Conservation (phyloP, 176 grass and related monocot genomes). For the Rhipidocladum racemiflorum region DNA sequence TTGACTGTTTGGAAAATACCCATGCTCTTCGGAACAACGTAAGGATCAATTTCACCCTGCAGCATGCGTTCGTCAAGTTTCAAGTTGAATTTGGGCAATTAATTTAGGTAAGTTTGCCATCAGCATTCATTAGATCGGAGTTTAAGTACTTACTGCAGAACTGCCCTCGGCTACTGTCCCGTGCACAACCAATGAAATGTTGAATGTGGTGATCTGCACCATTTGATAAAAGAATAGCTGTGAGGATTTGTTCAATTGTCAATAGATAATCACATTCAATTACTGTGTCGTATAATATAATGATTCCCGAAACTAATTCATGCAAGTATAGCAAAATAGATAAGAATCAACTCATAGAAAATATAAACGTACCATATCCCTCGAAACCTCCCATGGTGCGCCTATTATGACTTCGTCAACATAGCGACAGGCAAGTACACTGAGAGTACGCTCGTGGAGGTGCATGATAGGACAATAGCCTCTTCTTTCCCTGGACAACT, state of each 20-base stretch:
- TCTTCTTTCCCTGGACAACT: conserved; percentile 67
- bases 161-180: conserved; percentile 65
- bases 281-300: background rate
- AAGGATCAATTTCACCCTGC: too few species aligned
- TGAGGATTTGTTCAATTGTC: background rate
- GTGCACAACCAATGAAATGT: conserved; percentile 67
- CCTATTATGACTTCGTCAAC: conserved; percentile 99
- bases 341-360: background rate
- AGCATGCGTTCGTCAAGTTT: too few species aligned
- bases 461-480: conserved; percentile 70
- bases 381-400: conserved; percentile 86
- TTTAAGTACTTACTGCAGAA: conserved; percentile 46
- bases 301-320: background rate
- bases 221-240: too few species aligned
- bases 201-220: too few species aligned
- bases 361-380: conserved; percentile 71
- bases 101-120: conserved; percentile 10
- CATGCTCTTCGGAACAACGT: conserved; percentile 71
- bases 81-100: conserved; percentile 13
- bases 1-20: conserved; percentile 66
- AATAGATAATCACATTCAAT: background rate
- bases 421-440: conserved; percentile 89
- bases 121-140: conserved; percentile 22
- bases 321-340: background rate
- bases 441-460: conserved; percentile 88